Percentiles rank a stretch among this genome's conserved stretches.
Evolutionary conservation across 495 filamentous ascomycete genomes (phyloP).

Genomic region (Penicilliopsis zonata): DNA sequence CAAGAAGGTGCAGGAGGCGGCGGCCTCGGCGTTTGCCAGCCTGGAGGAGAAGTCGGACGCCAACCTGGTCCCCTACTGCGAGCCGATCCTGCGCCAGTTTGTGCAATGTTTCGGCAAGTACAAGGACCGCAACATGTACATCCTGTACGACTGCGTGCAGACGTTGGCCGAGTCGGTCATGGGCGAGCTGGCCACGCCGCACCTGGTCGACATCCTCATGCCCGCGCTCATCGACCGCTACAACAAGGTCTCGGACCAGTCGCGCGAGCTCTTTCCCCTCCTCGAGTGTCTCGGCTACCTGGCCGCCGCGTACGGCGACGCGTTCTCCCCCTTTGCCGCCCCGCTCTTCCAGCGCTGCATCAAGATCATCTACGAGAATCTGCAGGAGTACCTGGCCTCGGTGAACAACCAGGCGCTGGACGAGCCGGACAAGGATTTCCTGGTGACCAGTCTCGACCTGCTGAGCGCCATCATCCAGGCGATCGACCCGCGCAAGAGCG

Average conservation of each 20-base stretch:
- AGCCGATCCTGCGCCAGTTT: slow-evolving; percentile 84
- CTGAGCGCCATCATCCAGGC: slow-evolving; percentile 91
- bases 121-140: slow-evolving; percentile 98
- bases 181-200: slow-evolving; percentile 59
- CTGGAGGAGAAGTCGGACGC: slow-evolving; percentile 87
- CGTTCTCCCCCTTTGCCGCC: slow-evolving; percentile 71
- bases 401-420: slow-evolving; percentile 57
- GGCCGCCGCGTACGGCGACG: slow-evolving; percentile 70
- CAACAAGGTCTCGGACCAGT: slow-evolving; percentile 77
- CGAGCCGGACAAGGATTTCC: slow-evolving; percentile 88
- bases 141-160: slow-evolving; percentile 97
- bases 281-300: slow-evolving; percentile 94
- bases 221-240: slow-evolving; percentile 85
- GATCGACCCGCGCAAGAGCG: slow-evolving; percentile 60
- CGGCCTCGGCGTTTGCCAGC: slow-evolving; percentile 90
- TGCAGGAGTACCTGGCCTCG: slow-evolving; percentile 61
- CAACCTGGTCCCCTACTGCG: slow-evolving; percentile 68
- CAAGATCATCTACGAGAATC: slow-evolving; percentile 80
- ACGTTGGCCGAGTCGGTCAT: slow-evolving; percentile 90
- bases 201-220: slow-evolving; percentile 80
- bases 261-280: slow-evolving; percentile 85
- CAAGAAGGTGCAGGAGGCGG: slow-evolving; percentile 96
- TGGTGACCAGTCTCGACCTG: slow-evolving; percentile 92
- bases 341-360: slow-evolving; percentile 80
- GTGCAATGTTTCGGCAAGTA: slow-evolving; percentile 86